Base-by-base conservation (phyloP, 331 rosid genomes). In the Phaseolus coccineus region DNA sequence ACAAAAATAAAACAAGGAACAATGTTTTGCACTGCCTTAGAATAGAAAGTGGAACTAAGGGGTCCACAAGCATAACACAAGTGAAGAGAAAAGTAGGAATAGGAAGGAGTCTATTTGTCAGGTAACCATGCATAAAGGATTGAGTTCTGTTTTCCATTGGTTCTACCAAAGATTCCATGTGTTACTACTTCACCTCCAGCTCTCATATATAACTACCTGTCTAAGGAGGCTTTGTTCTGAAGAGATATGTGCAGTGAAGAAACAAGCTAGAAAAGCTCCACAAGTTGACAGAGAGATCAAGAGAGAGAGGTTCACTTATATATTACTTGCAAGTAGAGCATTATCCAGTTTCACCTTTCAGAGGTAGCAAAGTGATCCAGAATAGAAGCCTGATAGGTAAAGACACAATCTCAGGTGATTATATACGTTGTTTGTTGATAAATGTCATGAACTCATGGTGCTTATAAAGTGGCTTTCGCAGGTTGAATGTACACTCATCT, bases 401-500 rank as follows among this genome's bases (percentile, higher is more conserved):
- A 64, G 71, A 53, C 37, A 68, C 51, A 65, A 67, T 15, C 22
- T 19, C 62, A 73, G 65, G 47, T 69, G 71, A 11, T 47, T 73
- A 65, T 46, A 46, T 46, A 46, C 12, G 51, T 27, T 73, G 61
- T 78, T 56, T 56, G 73, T 10, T 71, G 63, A 28, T 73, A 6
- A 16, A 56, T 59, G 59, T 77, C 30, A 16, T 48, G 58, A 50
- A 35, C 15, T 35, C 19, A 14, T 61, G 22, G 52, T 65, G 73
- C 71, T 77, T 11, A 46, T 56, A 42, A 35, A 0, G n/a, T 40
- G 53, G 6, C 25, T 76, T 67, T 79, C 53, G 79, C 76, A 80
- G 84, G 78, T 58, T 57, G 76, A 79, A 91, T 90, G 94, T 88
- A 88, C 83, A 91, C 84, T 65, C 90, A 85, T 59, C 93, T 85